phyloP scores from a whole-genome alignment of 805 yeast genomes.

The Blastobotrys chiropterorum region DNA sequence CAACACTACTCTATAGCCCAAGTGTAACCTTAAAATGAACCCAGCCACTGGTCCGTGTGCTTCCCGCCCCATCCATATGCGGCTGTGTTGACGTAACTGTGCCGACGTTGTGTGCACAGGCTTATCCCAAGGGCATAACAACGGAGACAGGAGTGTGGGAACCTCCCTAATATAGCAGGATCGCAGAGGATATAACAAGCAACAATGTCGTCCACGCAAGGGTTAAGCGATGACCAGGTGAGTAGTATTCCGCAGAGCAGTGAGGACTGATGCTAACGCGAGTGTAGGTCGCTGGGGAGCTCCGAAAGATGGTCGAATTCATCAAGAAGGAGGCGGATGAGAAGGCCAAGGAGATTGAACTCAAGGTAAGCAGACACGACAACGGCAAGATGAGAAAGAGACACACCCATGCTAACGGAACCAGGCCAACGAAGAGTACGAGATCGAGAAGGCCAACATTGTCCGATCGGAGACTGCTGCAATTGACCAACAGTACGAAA shows the following conservation, averaged over 20 bases:
- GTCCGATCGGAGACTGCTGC: conserved; percentile 89
- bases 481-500: conserved; percentile 74
- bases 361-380: conserved; percentile 49
- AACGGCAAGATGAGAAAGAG: conserved; percentile 31
- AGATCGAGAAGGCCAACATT: conserved; percentile 91
- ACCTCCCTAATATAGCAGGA: not conserved
- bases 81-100: not conserved
- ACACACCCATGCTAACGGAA: conserved; percentile 5
- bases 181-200: not conserved
- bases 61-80: not conserved
- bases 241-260: conserved; percentile 38
- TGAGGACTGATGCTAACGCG: not conserved
- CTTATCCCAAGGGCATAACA: not conserved
- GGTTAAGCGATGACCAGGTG: conserved; percentile 45
- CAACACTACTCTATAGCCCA: no score
- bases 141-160: not conserved
- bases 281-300: conserved; percentile 84
- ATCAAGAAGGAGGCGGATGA: conserved; percentile 99
- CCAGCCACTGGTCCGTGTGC: not conserved
- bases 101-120: not conserved
- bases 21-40: no score
- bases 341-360: conserved; percentile 90
- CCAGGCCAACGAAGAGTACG: conserved; percentile 93
- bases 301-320: conserved; percentile 96
- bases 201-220: conserved; percentile 29